Evolutionary conservation across 208 protist genomes (phyloP), one percentile per base, ranked within the genome.

Genomic region (Jaenimonas drosophilae): DNA sequence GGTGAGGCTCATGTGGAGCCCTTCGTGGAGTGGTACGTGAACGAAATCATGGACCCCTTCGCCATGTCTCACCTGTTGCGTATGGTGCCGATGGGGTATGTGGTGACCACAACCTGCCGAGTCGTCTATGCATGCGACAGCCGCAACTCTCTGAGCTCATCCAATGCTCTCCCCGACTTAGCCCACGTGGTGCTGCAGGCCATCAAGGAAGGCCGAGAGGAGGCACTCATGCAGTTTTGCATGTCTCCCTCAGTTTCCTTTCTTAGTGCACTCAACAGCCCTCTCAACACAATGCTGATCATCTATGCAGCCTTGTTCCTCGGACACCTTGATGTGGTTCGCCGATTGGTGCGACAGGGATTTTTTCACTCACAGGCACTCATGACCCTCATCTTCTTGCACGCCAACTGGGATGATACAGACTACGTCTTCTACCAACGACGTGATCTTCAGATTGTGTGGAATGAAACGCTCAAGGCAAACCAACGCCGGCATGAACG

Each of bases 1-100:
- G 47, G 48, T 21, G 72, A 64, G 42, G 61, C 70, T 33, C 62
- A 65, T 30, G 74, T 77, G 16, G 75, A 72, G 29, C 45, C 58
- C 20, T 90, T 90, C 64, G 73, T 90, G 16, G 76, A 90, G 58
- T 90, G 81, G 81, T 90, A 90, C 37, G 67, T 90, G 16, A 78
- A 82, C 34, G 65, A 69, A 23, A 53, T 86, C 27, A 57, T 90
- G 39, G 81, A 90, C 38, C 68, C 81, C 21, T 68, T 82, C 30
- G 76, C 81, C 14, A 76, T 90, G 49, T 77, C 76, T 24, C 81
- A 84, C 52, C 67, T 90, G 25, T 70, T 90, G 4, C 71, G 66
- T 31, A 71, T 86, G 25, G 71, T 84, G 38, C 81, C 81, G 27
- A 55, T 50, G 30, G 76, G 83, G 27, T 79, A 76, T 56, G 56